A percentile compares a stretch with the other conserved stretches of the same genome.
These are phyloP conservation scores for Amanita fuliginea DNA, from an alignment of 768 basidiomycete genomes.

Conservation along the genomic window DNA sequence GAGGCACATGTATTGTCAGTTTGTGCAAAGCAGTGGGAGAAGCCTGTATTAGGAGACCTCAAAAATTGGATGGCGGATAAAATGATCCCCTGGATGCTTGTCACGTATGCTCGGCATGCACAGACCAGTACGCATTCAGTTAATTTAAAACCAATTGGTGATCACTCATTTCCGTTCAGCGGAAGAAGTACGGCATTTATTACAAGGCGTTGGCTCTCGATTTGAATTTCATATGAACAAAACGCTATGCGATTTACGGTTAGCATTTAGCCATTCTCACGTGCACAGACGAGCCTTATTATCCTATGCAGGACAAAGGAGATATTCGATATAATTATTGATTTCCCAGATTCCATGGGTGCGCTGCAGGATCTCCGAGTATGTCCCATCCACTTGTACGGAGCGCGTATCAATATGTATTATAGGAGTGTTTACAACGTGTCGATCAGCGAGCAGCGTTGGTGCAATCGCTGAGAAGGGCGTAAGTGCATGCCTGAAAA, in stretches of 20 bases:
- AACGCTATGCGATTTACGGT: slow-evolving; percentile 82
- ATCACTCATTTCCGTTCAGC: slow-evolving; percentile 24
- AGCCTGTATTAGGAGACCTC: slow-evolving; percentile 47
- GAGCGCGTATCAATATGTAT: background rate
- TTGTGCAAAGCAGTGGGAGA: slow-evolving; percentile 62
- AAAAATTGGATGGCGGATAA: slow-evolving; percentile 70
- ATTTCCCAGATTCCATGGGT: slow-evolving; percentile 79
- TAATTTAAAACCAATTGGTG: background rate
- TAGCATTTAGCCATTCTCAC: background rate
- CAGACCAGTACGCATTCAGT: slow-evolving; percentile 32
- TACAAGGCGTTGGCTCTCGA: slow-evolving; percentile 68
- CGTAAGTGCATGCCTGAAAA: slow-evolving; percentile 36
- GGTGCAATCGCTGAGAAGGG: slow-evolving; percentile 66
- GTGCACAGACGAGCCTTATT: background rate
- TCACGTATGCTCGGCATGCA: slow-evolving; percentile 65
- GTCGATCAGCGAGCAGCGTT: slow-evolving; percentile 73
- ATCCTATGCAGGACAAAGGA: slow-evolving; percentile 46
- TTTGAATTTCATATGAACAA: slow-evolving; percentile 94
- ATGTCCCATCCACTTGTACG: background rate
- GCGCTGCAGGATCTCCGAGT: slow-evolving; percentile 85
- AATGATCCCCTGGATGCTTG: slow-evolving; percentile 78
- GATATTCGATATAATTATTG: slow-evolving; percentile 94
- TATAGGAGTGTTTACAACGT: slow-evolving; percentile 65
- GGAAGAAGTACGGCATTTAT: slow-evolving; percentile 59
- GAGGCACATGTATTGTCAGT: slow-evolving; percentile 57